Conservation (phyloP, 805 yeast species). For the Priceomyces melissophilus region DNA sequence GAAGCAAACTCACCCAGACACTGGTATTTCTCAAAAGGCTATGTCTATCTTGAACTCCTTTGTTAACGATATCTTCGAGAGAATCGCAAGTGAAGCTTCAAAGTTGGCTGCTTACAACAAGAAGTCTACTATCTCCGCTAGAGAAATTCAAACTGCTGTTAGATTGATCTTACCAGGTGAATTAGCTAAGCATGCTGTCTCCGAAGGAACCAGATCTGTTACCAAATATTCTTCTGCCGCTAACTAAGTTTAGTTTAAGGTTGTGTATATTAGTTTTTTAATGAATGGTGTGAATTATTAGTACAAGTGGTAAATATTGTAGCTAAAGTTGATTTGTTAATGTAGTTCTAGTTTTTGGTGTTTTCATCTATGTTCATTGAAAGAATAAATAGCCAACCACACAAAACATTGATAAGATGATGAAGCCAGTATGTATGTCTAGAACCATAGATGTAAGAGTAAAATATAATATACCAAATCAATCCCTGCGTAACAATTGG, state of each 20-base stretch:
- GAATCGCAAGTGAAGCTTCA: slow-evolving; percentile 97
- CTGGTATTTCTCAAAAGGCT: slow-evolving; percentile 98
- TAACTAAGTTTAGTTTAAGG: slow-evolving; percentile 19
- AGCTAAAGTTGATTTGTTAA: background rate
- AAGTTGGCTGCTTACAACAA: slow-evolving; percentile 98
- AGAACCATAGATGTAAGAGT: slow-evolving; percentile 69
- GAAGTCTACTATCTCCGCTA: slow-evolving; percentile 95
- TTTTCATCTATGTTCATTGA: slow-evolving; percentile 5
- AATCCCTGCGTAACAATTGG: slow-evolving; percentile 19
- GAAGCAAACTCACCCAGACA: slow-evolving; percentile 98
- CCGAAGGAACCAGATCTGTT: slow-evolving; percentile 98
- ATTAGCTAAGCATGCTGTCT: slow-evolving; percentile 96
- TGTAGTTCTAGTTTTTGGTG: background rate
- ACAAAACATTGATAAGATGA: slow-evolving; percentile 63
- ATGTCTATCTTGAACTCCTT: slow-evolving; percentile 99
- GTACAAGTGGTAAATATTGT: background rate
- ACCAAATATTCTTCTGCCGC: slow-evolving; percentile 85
- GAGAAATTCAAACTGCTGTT: slow-evolving; percentile 98
- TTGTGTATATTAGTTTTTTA: slow-evolving; percentile 13
- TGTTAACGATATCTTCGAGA: slow-evolving; percentile 96
- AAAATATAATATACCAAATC: slow-evolving; percentile 52
- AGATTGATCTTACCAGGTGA: slow-evolving; percentile 98
- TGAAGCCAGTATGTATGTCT: slow-evolving; percentile 85
- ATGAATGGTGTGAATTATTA: slow-evolving; percentile 10
- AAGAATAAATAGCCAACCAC: slow-evolving; percentile 46